phyloP scores from a whole-genome alignment of 2,329 filamentous ascomycete genomes.

The Colletotrichum incanum region DNA sequence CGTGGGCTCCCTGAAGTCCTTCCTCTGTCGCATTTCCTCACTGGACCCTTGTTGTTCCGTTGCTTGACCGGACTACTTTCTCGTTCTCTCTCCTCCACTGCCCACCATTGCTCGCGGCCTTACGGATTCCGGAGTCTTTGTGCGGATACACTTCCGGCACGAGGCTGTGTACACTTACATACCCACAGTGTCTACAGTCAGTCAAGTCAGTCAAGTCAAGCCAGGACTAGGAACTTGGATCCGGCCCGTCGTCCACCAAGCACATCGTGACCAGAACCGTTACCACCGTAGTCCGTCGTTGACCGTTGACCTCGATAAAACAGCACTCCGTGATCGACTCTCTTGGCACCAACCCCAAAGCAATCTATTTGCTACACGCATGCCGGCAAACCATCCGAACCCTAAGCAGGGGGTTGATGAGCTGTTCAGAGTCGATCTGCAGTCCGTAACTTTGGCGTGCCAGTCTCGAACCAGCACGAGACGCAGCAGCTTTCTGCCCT shows the following conservation, averaged over 20 bases:
- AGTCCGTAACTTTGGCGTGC: neutral
- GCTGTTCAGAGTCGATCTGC: conserved; percentile 10
- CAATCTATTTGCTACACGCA: conserved; percentile 28
- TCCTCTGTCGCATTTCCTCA: neutral
- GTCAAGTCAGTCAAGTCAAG: neutral
- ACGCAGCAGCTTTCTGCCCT: neutral
- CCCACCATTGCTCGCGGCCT: neutral
- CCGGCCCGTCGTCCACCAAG: neutral
- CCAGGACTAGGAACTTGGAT: neutral
- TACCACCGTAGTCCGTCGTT: neutral
- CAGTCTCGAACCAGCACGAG: neutral
- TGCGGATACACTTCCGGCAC: neutral
- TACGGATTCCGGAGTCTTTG: neutral
- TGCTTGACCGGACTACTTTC: neutral
- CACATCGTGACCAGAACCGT: neutral
- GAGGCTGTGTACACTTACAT: neutral
- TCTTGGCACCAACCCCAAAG: neutral
- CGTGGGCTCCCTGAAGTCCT: neutral
- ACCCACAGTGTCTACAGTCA: neutral
- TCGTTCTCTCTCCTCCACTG: neutral
- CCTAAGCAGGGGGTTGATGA: conserved; percentile 5
- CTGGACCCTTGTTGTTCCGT: neutral
- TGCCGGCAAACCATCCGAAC: conserved; percentile 36
- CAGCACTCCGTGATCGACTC: neutral
- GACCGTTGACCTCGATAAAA: neutral